Evolutionary conservation across 768 basidiomycete species (phyloP).

Genomic region (Sporobolomyces phaffii): DNA sequence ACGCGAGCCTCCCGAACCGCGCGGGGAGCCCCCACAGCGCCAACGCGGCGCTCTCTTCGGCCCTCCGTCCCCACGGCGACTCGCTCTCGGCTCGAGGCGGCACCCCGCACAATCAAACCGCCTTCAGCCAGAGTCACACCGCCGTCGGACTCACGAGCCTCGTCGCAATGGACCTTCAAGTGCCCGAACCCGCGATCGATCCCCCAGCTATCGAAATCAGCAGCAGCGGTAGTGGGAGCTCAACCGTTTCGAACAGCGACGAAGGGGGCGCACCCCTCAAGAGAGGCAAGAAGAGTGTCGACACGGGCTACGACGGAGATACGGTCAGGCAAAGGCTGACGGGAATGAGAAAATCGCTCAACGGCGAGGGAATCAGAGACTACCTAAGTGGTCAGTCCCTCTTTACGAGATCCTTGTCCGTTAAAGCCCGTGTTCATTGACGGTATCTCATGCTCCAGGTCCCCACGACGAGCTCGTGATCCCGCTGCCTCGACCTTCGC

Average conservation of each 20-base stretch:
- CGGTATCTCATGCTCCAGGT: too few species aligned
- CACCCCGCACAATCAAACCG: slow-evolving; percentile 9
- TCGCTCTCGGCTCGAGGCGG: slow-evolving; percentile 31
- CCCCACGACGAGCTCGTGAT: slow-evolving; percentile 29
- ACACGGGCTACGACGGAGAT: slow-evolving; percentile 35
- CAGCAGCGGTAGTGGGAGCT: background rate
- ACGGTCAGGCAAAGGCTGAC: slow-evolving; percentile 5
- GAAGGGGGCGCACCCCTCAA: background rate
- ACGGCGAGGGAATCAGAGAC: slow-evolving; percentile 7
- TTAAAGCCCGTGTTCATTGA: too few species aligned
- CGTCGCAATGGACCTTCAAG: slow-evolving; percentile 26
- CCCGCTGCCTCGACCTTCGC: slow-evolving; percentile 24
- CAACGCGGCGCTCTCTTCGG: slow-evolving; percentile 13
- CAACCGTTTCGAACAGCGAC: background rate
- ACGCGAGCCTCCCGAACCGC: background rate
- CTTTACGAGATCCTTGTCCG: too few species aligned
- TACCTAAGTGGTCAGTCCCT: slow-evolving; percentile 25
- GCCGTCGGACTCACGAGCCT: slow-evolving; percentile 15
- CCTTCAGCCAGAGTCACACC: background rate
- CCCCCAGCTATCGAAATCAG: slow-evolving; percentile 13
- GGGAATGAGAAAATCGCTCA: background rate
- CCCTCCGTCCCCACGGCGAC: slow-evolving; percentile 19
- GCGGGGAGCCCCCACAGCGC: background rate
- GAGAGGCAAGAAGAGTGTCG: slow-evolving; percentile 9
- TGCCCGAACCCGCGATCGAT: background rate